These are phyloP conservation scores for Sclerotinia subarctica DNA, from an alignment of 2,329 filamentous ascomycete species.

Conservation along the genomic window DNA sequence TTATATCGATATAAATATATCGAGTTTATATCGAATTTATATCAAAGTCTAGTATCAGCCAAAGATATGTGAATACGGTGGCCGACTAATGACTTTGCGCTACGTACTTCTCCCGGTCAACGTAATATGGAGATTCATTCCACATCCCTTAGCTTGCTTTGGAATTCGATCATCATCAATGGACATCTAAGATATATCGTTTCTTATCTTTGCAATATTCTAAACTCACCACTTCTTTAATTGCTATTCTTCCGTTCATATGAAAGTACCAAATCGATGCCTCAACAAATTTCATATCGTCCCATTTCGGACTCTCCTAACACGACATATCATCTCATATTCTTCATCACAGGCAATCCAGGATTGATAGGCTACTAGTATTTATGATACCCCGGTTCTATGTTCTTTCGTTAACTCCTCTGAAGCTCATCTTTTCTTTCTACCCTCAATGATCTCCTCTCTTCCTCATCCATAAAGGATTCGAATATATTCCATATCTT, in stretches of 20 bases:
- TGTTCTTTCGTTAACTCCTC: background rate
- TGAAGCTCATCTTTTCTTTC: constrained; percentile 53
- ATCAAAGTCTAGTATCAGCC: no score
- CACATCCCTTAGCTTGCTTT: background rate
- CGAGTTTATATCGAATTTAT: no score
- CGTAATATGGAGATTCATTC: background rate
- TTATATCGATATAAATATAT: no score
- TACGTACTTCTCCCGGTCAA: background rate
- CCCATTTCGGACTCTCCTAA: constrained; percentile 22
- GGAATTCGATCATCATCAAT: background rate
- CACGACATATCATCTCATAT: constrained; percentile 50
- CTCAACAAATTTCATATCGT: constrained; percentile 27
- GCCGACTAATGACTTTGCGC: background rate
- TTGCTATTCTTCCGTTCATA: background rate
- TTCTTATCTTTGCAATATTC: background rate
- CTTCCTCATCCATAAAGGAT: constrained; percentile 40
- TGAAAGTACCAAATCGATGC: background rate
- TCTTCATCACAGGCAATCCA: constrained; percentile 74
- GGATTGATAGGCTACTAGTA: constrained; percentile 72
- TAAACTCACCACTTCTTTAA: background rate
- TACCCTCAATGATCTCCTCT: constrained; percentile 53
- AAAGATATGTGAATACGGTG: background rate
- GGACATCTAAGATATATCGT: background rate
- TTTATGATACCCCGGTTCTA: no score
- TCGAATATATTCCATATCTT: constrained; percentile 46